Evolutionary conservation across 257 asterid species (phyloP), one percentile per base, ranked within the genome.

Genomic region (Cinchona pubescens): DNA sequence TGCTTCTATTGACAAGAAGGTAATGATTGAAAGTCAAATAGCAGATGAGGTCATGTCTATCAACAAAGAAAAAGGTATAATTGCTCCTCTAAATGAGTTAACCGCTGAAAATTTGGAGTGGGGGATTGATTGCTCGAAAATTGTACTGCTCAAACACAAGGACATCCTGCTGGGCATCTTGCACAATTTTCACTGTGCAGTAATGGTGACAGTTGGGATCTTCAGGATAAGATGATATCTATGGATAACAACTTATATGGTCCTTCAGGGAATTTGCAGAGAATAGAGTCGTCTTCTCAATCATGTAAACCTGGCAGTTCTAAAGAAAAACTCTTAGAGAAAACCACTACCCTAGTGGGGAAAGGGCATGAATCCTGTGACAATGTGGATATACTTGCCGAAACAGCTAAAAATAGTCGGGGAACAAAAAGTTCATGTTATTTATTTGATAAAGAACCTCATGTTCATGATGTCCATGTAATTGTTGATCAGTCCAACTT

Each of bases 161-260:
- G 51, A 10, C 76, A 80, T 74, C 67, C 49, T 2, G 45, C 30
- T 15, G 79, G 72, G 35, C 46, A 73, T 51, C 73, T 79, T 42
- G 56, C 64, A 63, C 48, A 32, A 12, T 34, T 49, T 62, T 32
- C 63, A 12, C 48, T 43, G 59, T 43, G 60, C 45, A 46, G 46
- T 19, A 69, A 23, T 56, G 79, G 5, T 35, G 73, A 67, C 38
- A 27, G 55, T 53, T 73, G 21, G 60, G 76, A 76, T 29, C 79
- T 80, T 75, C 88, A 83, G 78, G 95, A 87, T 76, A 89, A 85
- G 89, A 82, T 90, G 72, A 60, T 86, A 81, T 83, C 83, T 45
- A 34, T 59, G 23, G 81, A 76, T 74, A 74, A 75, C 49, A 71
- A 69, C 81, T 64, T 75, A 37, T 71, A 75, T 78, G 40, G 69